A percentile compares a stretch with the other conserved stretches of the same genome.
phyloP scores from a whole-genome alignment of 495 filamentous ascomycete species.

The Lasiosphaeriaceae sp. region DNA sequence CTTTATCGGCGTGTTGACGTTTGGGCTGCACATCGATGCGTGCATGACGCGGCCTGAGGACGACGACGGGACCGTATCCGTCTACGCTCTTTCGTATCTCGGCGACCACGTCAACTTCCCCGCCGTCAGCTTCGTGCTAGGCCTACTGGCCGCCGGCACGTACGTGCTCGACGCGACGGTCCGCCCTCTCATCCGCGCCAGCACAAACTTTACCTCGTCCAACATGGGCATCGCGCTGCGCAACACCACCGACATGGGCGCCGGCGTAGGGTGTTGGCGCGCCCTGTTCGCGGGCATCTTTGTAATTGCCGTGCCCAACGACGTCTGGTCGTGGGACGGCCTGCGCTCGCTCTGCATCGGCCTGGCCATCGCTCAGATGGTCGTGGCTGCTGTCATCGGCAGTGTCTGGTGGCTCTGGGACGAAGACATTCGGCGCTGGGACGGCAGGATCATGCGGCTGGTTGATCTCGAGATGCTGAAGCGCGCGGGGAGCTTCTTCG shows the following conservation, averaged over 20 bases:
- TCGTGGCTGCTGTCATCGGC: conserved; percentile 23
- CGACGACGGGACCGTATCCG: conserved; percentile 14
- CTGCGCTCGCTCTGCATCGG: conserved; percentile 31
- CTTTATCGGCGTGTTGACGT: conserved; percentile 36
- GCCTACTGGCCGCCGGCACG: conserved; percentile 35
- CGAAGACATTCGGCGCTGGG: conserved; percentile 31
- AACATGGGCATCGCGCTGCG: conserved; percentile 36
- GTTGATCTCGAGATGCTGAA: conserved; percentile 38
- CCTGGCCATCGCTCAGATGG: conserved; percentile 31
- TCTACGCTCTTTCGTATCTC: conserved; percentile 24
- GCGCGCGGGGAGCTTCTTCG: conserved; percentile 41
- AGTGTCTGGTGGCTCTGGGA: conserved; percentile 36
- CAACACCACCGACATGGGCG: conserved; percentile 41
- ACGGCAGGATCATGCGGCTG: conserved; percentile 40
- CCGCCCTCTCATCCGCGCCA: conserved; percentile 33
- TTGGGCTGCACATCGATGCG: conserved; percentile 36
- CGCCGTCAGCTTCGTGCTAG: conserved; percentile 35
- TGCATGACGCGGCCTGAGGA: conserved; percentile 28
- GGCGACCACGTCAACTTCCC: conserved; percentile 32
- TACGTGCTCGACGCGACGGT: conserved; percentile 31
- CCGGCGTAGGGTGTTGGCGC: conserved; percentile 30
- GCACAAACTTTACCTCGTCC: conserved; percentile 39
- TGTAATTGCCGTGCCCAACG: conserved; percentile 37
- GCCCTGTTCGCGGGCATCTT: conserved; percentile 34
- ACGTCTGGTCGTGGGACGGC: conserved; percentile 29